Evolutionary conservation across 2,329 filamentous ascomycete genomes (phyloP).

Genomic region (Penicillium sp.): DNA sequence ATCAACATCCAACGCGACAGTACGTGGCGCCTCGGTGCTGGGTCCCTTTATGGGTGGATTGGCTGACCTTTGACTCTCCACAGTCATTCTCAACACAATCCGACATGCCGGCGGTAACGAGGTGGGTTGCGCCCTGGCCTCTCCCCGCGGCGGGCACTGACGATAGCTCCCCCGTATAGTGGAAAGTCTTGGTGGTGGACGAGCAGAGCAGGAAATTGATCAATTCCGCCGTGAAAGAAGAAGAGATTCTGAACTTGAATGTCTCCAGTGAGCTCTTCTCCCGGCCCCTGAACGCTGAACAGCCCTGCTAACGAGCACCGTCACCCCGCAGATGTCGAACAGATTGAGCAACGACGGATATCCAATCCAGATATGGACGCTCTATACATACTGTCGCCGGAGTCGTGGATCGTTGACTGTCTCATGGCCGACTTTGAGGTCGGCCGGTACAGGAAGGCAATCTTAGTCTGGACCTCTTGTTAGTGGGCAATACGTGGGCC

Average conservation of each 20-base stretch:
- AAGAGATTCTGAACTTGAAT: conserved; percentile 95
- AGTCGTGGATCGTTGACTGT: conserved; percentile 86
- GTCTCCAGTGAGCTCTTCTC: conserved; percentile 71
- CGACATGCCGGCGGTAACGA: conserved; percentile 75
- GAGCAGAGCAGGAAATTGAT: conserved; percentile 77
- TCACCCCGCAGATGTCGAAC: conserved; percentile 67
- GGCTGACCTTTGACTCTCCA: conserved; percentile 9
- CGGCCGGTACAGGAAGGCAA: conserved; percentile 71
- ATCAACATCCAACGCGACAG: conserved; percentile 78
- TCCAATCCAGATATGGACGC: conserved; percentile 88
- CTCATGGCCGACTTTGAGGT: conserved; percentile 87
- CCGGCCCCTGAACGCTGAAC: not conserved
- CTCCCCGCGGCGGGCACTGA: conserved; percentile 28
- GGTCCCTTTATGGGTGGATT: not conserved
- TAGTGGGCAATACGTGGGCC: conserved; percentile 27
- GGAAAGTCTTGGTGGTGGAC: conserved; percentile 95
- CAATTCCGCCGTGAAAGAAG: conserved; percentile 86
- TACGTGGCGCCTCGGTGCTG: conserved; percentile 40
- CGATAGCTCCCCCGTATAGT: conserved; percentile 52
- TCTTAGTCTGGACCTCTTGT: conserved; percentile 79
- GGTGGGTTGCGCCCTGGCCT: conserved; percentile 48
- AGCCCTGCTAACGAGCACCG: conserved; percentile 12
- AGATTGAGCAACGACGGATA: conserved; percentile 79
- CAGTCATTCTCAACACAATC: conserved; percentile 70
- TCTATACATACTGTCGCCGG: conserved; percentile 83